These are phyloP conservation scores for Corrigiola litoralis DNA, from an alignment of 179 eudicot species.

Conservation along the genomic window DNA sequence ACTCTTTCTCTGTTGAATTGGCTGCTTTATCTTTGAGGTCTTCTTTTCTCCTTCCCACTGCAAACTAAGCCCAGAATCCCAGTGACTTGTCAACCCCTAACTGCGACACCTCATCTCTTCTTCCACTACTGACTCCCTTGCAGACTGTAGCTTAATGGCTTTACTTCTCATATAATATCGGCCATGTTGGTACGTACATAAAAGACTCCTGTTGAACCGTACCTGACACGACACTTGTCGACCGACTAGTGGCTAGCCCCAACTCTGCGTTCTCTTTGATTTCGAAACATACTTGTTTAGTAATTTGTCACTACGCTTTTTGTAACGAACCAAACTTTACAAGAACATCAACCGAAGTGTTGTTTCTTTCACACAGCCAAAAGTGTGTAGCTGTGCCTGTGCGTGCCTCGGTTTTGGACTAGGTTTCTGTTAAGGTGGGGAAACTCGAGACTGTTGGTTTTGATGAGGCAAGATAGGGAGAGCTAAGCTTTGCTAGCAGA, in stretches of 20 bases:
- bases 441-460: neutral
- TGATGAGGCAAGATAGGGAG: neutral
- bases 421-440: neutral
- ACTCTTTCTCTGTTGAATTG: neutral
- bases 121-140: neutral
- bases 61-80: neutral
- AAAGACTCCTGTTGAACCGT: neutral
- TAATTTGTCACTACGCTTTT: neutral
- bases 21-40: neutral
- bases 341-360: neutral
- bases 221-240: conserved; percentile 26
- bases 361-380: neutral
- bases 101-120: conserved; percentile 16
- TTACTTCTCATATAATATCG: too few species aligned
- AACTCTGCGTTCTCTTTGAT: neutral
- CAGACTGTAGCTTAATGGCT: too few species aligned
- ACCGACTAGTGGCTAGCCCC: neutral
- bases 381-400: neutral
- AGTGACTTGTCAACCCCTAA: conserved; percentile 16
- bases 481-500: neutral
- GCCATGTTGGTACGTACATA: neutral
- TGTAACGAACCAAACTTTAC: neutral
- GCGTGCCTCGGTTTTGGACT: neutral
- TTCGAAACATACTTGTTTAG: neutral
- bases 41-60: neutral